phyloP scores from a whole-genome alignment of 2,329 filamentous ascomycete genomes.

The Arthrobotrys megalospora region DNA sequence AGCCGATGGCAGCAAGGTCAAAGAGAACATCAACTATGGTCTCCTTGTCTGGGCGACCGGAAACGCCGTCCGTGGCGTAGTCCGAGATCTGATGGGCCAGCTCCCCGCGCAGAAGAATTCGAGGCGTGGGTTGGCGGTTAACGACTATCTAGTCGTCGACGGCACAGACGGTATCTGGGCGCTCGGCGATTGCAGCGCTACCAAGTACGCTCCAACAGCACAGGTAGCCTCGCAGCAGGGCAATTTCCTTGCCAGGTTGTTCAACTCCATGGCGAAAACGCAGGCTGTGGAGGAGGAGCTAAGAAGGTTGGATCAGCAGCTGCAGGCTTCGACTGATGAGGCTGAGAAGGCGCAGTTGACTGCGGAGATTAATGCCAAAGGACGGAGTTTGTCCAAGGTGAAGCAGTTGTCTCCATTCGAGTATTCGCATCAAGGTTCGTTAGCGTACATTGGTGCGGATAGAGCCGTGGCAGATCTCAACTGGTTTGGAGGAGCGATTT shows the following conservation, averaged over 20 bases:
- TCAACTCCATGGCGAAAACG: slow-evolving; percentile 99
- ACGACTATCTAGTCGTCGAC: slow-evolving; percentile 98
- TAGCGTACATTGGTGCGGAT: slow-evolving; percentile 98
- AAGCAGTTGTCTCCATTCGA: slow-evolving; percentile 98
- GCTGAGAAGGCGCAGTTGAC: slow-evolving; percentile 74
- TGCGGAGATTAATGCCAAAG: slow-evolving; percentile 84
- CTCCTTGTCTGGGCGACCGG: slow-evolving; percentile 98
- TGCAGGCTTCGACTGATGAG: slow-evolving; percentile 77
- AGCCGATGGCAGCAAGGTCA: slow-evolving; percentile 86
- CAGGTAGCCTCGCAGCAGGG: slow-evolving; percentile 98
- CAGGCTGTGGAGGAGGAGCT: slow-evolving; percentile 85
- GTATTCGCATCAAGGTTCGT: slow-evolving; percentile 96
- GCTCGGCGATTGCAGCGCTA: slow-evolving; percentile 95
- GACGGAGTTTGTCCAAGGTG: slow-evolving; percentile 87
- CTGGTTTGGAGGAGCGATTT: slow-evolving; percentile 95
- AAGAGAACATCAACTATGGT: slow-evolving; percentile 89
- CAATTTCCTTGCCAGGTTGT: slow-evolving; percentile 91
- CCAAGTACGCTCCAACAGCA: slow-evolving; percentile 96
- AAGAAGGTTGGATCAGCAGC: slow-evolving; percentile 76
- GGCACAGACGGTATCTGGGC: slow-evolving; percentile 98
- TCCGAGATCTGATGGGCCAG: slow-evolving; percentile 91
- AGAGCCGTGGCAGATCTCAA: slow-evolving; percentile 97
- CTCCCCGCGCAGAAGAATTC: slow-evolving; percentile 97
- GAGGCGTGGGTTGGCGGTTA: slow-evolving; percentile 92
- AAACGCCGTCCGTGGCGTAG: slow-evolving; percentile 89